phyloP scores from a whole-genome alignment of 345 rosid genomes.

The Trapa bicornis region DNA sequence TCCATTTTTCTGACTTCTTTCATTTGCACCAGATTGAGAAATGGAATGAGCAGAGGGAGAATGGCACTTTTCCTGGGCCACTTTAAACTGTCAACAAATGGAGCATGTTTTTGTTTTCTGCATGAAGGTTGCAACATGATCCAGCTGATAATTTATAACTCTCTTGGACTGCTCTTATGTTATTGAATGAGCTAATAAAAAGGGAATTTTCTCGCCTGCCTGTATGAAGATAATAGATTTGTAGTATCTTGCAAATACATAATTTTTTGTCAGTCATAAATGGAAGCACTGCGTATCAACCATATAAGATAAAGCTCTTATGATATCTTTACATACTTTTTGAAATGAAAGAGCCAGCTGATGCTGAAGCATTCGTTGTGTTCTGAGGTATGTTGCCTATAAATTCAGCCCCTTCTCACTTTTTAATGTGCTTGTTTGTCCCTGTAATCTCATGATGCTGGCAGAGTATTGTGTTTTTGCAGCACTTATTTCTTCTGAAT shows the following conservation, averaged over 20 bases:
- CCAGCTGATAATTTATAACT: neutral
- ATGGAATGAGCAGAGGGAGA: slow-evolving; percentile 98
- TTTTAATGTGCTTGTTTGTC: too few relatives aligned
- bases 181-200: slow-evolving; percentile 4
- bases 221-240: too few relatives aligned
- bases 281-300: slow-evolving; percentile 3
- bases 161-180: too few relatives aligned
- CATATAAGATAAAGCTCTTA: too few relatives aligned
- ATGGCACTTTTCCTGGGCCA: slow-evolving; percentile 94
- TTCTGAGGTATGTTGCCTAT: too few relatives aligned
- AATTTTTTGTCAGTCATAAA: neutral
- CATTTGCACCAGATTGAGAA: slow-evolving; percentile 45
- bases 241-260: neutral
- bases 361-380: neutral
- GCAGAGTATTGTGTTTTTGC: too few relatives aligned
- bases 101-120: neutral
- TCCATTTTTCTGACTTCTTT: neutral
- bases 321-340: neutral
- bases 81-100: slow-evolving; percentile 32
- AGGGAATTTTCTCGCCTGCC: too few relatives aligned
- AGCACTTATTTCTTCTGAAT: too few relatives aligned
- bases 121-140: neutral
- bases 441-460: too few relatives aligned
- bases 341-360: neutral
- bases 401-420: too few relatives aligned